Percentiles rank a stretch among this genome's conserved stretches.
These are phyloP conservation scores for Coemansia sp. DNA, from an alignment of 192 early-diverging fungal species.

Conservation along the genomic window DNA sequence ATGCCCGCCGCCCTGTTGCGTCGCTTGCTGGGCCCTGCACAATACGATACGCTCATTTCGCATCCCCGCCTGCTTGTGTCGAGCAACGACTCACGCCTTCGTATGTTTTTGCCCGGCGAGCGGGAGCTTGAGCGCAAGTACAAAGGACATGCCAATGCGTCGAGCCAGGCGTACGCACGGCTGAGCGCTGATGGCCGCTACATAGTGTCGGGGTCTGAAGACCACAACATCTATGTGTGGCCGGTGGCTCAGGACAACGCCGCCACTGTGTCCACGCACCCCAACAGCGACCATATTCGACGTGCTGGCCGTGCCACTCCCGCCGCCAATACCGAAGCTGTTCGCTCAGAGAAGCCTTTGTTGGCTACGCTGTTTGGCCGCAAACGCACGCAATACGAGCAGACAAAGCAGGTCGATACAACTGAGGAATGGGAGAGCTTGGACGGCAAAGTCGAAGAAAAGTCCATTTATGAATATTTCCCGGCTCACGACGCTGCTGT, in stretches of 20 bases:
- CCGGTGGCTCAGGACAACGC: slow-evolving; percentile 53
- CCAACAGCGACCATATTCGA: slow-evolving; percentile 39
- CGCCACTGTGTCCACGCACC: slow-evolving; percentile 47
- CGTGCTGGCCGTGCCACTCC: slow-evolving; percentile 15
- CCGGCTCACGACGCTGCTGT: slow-evolving; percentile 59
- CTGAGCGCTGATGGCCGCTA: slow-evolving; percentile 76
- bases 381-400: slow-evolving; percentile 12
- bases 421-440: slow-evolving; percentile 53
- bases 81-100: slow-evolving; percentile 79
- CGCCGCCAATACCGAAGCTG: slow-evolving; percentile 10
- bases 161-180: slow-evolving; percentile 72
- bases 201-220: slow-evolving; percentile 82
- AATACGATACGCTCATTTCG: slow-evolving; percentile 6
- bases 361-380: slow-evolving; percentile 33
- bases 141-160: slow-evolving; percentile 72
- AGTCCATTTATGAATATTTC: slow-evolving; percentile 58
- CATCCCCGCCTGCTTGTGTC: slow-evolving; percentile 51
- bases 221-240: slow-evolving; percentile 75
- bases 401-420: not conserved
- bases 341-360: slow-evolving; percentile 15
- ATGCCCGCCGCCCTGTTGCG: slow-evolving; percentile 54
- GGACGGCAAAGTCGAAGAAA: slow-evolving; percentile 52
- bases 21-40: slow-evolving; percentile 24
- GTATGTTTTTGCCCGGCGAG: slow-evolving; percentile 75
- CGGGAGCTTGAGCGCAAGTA: slow-evolving; percentile 79